A percentile compares a stretch with the other conserved stretches of the same genome.
These are phyloP conservation scores for Allomyces arbusculus DNA, from an alignment of 192 early-diverging fungal species.

Conservation along the genomic window DNA sequence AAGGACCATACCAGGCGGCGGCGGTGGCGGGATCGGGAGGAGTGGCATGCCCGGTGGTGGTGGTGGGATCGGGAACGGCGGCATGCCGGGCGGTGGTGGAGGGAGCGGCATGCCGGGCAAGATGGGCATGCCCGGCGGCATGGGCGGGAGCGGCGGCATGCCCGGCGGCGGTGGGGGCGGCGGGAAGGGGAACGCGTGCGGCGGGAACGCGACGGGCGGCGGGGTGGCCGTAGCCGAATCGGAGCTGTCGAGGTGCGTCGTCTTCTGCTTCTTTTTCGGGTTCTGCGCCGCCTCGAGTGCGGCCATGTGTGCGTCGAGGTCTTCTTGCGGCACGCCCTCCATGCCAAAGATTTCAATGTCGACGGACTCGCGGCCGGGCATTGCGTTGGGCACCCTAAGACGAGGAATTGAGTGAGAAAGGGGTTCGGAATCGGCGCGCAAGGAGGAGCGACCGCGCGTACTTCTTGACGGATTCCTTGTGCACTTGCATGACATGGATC, in stretches of 20 bases:
- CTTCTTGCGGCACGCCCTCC: constrained; percentile 69
- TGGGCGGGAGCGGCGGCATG: not conserved
- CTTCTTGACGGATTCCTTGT: constrained; percentile 65
- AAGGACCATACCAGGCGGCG: not conserved
- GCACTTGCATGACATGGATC: constrained; percentile 77
- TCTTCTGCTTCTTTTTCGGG: not conserved
- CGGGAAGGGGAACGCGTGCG: not conserved
- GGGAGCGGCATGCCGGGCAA: not conserved
- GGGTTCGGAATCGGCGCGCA: not conserved
- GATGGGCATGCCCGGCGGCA: not conserved
- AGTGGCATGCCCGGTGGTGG: not conserved
- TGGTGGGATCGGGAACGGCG: not conserved
- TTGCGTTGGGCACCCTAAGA: constrained; percentile 59
- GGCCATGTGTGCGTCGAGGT: constrained; percentile 46
- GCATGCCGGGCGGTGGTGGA: not conserved
- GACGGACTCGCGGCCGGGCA: constrained; percentile 60
- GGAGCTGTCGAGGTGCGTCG: not conserved
- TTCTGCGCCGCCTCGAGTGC: not conserved
- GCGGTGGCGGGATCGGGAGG: not conserved
- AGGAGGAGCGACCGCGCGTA: constrained; percentile 11
- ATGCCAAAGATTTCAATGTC: constrained; percentile 91
- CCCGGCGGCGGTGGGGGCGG: not conserved
- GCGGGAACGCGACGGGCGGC: not conserved
- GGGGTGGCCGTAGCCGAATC: not conserved
- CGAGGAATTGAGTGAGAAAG: not conserved